Base-by-base conservation (phyloP, 148 eudicot species). In the Arctostaphylos glauca region DNA sequence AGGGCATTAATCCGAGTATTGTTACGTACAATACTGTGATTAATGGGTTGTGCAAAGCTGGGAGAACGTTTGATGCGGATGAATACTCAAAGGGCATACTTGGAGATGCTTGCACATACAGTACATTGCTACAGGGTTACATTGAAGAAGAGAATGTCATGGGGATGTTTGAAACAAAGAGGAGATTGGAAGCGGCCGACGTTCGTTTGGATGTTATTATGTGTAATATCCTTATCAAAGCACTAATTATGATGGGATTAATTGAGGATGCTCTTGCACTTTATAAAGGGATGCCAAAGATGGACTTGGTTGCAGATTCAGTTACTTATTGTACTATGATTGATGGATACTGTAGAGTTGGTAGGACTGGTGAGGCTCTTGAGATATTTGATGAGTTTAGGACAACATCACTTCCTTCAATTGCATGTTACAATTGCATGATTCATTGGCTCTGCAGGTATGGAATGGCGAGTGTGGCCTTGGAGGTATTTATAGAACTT, bases 11-110 rank as follows among this genome's bases (percentile, higher is more conserved):
- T 50, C 86, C 87, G 6, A 84, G 91, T n/a, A 48, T 87, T 82
- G 84, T 90, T 23, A 89, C 91, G 18, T 90, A 85, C 74, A 90
- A 90, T 68, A 84, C 85, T 0, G 76, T 90, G 74, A 88, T 90
- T 72, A 87, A 90, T 55, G 92, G 92, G 10, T 82, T 90, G 82
- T 90, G 91, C 79, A 90, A 84, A 85, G 89, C 85, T 71, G 90
- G 90, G 78, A 90, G 89, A 84, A 87, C 85, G 6, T 49, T 71
- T 53, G 90, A 88, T 80, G 92, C 92, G 0, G 83, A 87, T 83
- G 88, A 85, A 62, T 53, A 88, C 76, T 87, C 92, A 49, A 87
- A 84, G 52, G 71, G 81, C 38, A 64, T 86, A 16, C 8, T 53
- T 83, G 86, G 86, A 54, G 91, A 90, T 84, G 64, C 66, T 55